Evolutionary conservation across 441 rosid genomes (phyloP).

Genomic region (Metrosideros polymorpha): DNA sequence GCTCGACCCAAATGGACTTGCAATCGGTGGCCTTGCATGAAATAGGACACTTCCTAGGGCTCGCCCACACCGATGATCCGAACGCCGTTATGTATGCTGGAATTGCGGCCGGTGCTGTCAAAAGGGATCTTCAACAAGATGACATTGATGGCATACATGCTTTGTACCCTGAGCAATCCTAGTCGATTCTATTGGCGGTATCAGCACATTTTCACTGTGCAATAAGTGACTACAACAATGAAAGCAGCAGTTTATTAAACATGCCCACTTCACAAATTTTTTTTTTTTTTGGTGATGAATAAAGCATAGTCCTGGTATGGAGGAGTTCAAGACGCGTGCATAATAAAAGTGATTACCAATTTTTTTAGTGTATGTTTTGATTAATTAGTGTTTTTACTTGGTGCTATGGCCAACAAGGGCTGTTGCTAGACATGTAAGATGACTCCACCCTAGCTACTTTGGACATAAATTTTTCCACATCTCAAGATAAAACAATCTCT

Average conservation of each 20-base stretch:
- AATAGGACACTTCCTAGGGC: slow-evolving; percentile 16
- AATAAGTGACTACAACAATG: background rate
- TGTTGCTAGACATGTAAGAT: background rate
- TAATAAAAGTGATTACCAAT: no score
- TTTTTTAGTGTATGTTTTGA: no score
- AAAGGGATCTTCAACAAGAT: slow-evolving; percentile 4
- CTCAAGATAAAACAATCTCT: no score
- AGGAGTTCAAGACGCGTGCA: no score
- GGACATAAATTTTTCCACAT: no score
- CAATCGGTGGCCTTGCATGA: slow-evolving; percentile 13
- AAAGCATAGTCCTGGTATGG: background rate
- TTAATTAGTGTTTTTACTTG: no score
- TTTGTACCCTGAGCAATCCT: background rate
- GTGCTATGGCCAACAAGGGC: background rate
- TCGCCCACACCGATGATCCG: background rate
- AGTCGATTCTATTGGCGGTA: background rate
- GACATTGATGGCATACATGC: slow-evolving; percentile 7
- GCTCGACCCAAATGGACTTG: background rate
- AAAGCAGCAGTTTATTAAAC: background rate
- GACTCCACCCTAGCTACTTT: background rate
- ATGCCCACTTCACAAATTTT: background rate
- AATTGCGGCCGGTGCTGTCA: background rate
- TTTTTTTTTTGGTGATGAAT: rapidly evolving
- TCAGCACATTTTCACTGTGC: background rate
- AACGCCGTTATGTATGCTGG: background rate